Evolutionary conservation across 306 rosid species (phyloP).

Genomic region (Argentina anserina): DNA sequence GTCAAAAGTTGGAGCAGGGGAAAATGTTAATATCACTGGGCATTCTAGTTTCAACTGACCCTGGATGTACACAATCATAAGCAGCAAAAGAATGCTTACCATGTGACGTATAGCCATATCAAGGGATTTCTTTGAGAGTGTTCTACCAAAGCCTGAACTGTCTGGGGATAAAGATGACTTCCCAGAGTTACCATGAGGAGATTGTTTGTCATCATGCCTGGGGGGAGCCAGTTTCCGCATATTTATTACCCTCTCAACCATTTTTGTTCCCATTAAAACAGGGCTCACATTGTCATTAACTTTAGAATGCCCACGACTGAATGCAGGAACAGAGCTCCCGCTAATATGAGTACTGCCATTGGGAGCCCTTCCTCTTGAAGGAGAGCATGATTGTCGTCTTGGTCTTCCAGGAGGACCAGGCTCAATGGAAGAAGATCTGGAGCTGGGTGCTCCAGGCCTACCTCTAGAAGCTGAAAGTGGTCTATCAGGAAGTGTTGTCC

Average conservation of each 20-base stretch:
- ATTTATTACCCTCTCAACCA: slow-evolving; percentile 92
- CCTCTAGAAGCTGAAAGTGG: slow-evolving; percentile 87
- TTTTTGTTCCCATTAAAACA: slow-evolving; percentile 70
- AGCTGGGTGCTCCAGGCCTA: slow-evolving; percentile 90
- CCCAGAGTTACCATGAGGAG: slow-evolving; percentile 73
- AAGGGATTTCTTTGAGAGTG: slow-evolving; percentile 93
- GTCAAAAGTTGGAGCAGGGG: slow-evolving; percentile 19
- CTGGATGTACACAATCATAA: slow-evolving; percentile 5
- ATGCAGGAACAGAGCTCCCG: slow-evolving; percentile 90
- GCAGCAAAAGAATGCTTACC: slow-evolving; percentile 42
- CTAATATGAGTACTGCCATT: slow-evolving; percentile 61
- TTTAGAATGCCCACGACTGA: slow-evolving; percentile 60
- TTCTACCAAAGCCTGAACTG: slow-evolving; percentile 85
- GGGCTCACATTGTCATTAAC: slow-evolving; percentile 80
- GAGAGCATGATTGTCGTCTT: slow-evolving; percentile 88
- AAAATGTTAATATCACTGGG: slow-evolving; percentile 1
- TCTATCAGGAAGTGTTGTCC: slow-evolving; percentile 84
- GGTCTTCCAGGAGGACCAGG: slow-evolving; percentile 74
- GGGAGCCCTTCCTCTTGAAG: slow-evolving; percentile 82
- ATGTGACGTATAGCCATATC: slow-evolving; percentile 98
- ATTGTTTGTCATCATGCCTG: slow-evolving; percentile 70
- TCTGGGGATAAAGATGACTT: slow-evolving; percentile 84
- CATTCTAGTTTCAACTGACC: slow-evolving; percentile 12
- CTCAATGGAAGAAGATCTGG: slow-evolving; percentile 87
- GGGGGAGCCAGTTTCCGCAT: slow-evolving; percentile 93